Conservation (phyloP, 1,284 basidiomycete species). For the Ustilago shanxiensis region DNA sequence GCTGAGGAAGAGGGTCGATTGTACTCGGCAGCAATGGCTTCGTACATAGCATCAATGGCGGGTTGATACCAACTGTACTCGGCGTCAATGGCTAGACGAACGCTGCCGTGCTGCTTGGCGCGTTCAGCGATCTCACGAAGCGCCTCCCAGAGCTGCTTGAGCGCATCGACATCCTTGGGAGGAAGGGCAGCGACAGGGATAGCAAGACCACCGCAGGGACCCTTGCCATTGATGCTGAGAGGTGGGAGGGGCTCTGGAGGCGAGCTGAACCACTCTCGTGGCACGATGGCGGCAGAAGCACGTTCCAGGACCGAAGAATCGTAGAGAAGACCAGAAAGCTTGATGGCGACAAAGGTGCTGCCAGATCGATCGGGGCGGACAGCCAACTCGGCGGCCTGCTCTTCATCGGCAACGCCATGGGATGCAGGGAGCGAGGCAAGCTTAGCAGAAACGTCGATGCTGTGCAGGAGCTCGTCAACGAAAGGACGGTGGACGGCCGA, state of each 20-base stretch:
- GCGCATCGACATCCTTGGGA: constrained; percentile 50
- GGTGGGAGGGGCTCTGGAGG: constrained; percentile 58
- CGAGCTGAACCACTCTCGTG: constrained; percentile 58
- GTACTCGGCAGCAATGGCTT: constrained; percentile 61
- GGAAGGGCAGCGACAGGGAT: constrained; percentile 57
- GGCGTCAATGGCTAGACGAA: constrained; percentile 61
- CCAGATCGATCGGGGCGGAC: constrained; percentile 48
- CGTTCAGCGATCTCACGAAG: constrained; percentile 49
- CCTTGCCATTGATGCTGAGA: constrained; percentile 45
- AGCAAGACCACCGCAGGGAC: constrained; percentile 56
- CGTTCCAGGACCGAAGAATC: constrained; percentile 59
- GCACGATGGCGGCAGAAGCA: constrained; percentile 58
- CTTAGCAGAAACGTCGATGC: constrained; percentile 52
- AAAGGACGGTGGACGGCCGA: constrained; percentile 48
- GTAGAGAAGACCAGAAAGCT: constrained; percentile 60
- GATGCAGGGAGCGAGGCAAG: constrained; percentile 40
- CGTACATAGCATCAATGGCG: constrained; percentile 65
- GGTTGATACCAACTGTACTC: constrained; percentile 66
- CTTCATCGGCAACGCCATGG: constrained; percentile 33
- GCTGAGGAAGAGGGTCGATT: constrained; percentile 36
- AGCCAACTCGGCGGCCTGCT: constrained; percentile 35
- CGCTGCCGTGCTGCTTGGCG: constrained; percentile 55
- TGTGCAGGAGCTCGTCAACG: constrained; percentile 55
- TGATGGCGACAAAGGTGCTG: constrained; percentile 64
- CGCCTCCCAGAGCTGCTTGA: constrained; percentile 58